Base-by-base conservation (phyloP, 495 filamentous ascomycete genomes). In the Aspergillus wentii region DNA sequence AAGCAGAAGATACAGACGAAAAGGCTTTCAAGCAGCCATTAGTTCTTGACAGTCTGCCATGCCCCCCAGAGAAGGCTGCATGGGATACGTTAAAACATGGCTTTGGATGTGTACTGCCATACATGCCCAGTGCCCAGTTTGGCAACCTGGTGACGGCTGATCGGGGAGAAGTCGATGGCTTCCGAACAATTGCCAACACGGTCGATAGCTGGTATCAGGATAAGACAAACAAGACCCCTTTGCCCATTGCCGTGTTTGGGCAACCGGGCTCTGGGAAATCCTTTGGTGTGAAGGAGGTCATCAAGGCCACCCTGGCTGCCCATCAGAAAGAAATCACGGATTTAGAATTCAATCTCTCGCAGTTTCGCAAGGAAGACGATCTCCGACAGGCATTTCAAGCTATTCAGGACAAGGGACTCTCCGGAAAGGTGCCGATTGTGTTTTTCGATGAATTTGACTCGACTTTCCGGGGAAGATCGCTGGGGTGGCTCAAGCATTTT, bases 191-290 rank as follows among this genome's bases (percentile, higher is more conserved):
- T 17, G 25, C 33, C 11, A 43, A 43, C 16, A 13, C 32, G 5
- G 31, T 43, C 7, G 3, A 23, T 4, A 26, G 32, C 4, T n/a
- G n/a, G n/a, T 43, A 43, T 26, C 20, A 28, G 7, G 10, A 14
- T 1, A 6, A 1, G 2, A 11, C 6, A 9, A 18, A 30, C 9
- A 25, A 5, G 6, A 37, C 26, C 5, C 40, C 33, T 3, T 11
- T 43, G 3, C 37, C 30, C 4, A 43, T 43, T n/a, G 40, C 31
- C 10, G 33, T 31, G 8, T 37, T 43, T 25, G 33, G 40, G 6
- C 33, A n/a, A 13, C 25, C 40, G 2, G 33, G 33, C 2, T 36
- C 26, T 10, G 40, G 40, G 10, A 37, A 43, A 17, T 43, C 33
- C 14, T 36, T 43, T 13, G 26, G 5, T 1, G n/a, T 43, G 7